A percentile compares a stretch with the other conserved stretches of the same genome.
Conservation (phyloP, 257 asterid genomes). For the Prunella vulgaris region DNA sequence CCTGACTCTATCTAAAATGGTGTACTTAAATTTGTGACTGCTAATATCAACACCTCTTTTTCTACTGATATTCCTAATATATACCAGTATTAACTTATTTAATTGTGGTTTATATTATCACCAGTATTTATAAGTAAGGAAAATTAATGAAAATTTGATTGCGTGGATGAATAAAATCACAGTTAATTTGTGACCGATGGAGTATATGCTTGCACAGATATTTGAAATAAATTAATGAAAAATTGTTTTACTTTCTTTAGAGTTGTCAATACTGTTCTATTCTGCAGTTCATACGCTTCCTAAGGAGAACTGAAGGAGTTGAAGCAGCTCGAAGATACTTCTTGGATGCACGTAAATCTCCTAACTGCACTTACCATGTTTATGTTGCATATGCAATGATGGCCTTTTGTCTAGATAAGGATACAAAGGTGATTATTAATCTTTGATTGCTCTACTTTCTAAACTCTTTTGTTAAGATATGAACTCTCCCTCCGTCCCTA, state of each 20-base stretch:
- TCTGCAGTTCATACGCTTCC: conserved; percentile 74
- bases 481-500: no score
- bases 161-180: neutral
- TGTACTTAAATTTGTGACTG: neutral
- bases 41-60: neutral
- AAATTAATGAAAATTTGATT: no score
- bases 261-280: conserved; percentile 5
- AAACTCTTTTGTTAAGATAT: neutral
- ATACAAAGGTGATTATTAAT: conserved; percentile 72
- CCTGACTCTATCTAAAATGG: neutral
- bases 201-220: neutral
- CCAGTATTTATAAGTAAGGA: neutral
- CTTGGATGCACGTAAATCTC: conserved; percentile 87
- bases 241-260: conserved; percentile 7
- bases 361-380: conserved; percentile 93
- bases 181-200: neutral
- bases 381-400: conserved; percentile 96
- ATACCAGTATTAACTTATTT: no score
- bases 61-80: neutral
- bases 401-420: conserved; percentile 98
- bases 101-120: neutral
- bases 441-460: neutral
- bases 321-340: conserved; percentile 95
- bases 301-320: conserved; percentile 94
- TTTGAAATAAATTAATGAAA: neutral